Conservation (phyloP, 2,329 filamentous ascomycete species). For the Clonostachys chloroleuca region DNA sequence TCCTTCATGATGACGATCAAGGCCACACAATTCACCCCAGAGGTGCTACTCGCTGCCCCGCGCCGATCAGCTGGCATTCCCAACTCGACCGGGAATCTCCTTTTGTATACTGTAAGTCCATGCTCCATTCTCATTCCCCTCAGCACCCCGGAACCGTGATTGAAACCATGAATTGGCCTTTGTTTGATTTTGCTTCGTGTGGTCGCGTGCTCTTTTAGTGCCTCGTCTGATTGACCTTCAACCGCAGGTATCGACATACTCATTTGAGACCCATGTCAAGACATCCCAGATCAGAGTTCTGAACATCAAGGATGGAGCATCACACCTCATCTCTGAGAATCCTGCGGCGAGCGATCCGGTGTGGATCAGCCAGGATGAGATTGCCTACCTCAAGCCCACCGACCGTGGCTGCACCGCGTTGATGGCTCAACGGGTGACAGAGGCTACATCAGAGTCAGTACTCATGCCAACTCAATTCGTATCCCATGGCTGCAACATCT, state of each 20-base stretch:
- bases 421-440: constrained; percentile 27
- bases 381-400: constrained; percentile 46
- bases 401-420: constrained; percentile 43
- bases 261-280: constrained; percentile 70
- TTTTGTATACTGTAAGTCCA: constrained; percentile 56
- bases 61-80: constrained; percentile 66
- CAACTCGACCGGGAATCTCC: constrained; percentile 60
- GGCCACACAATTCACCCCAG: constrained; percentile 68
- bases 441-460: constrained; percentile 29
- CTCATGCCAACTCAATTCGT: too few relatives aligned
- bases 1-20: constrained; percentile 58
- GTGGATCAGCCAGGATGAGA: constrained; percentile 69
- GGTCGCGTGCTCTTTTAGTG: too few relatives aligned
- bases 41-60: constrained; percentile 72
- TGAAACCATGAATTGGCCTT: too few relatives aligned
- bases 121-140: not conserved
- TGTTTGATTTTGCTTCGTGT: not conserved
- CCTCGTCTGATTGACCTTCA: not conserved
- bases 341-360: constrained; percentile 63
- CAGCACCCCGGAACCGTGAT: too few relatives aligned
- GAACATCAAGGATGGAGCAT: constrained; percentile 62
- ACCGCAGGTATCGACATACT: constrained; percentile 65
- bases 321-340: constrained; percentile 61
- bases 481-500: too few relatives aligned
- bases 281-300: constrained; percentile 66